Conservation (phyloP, 768 basidiomycete species). For the Phylloporus rhodoxanthus region DNA sequence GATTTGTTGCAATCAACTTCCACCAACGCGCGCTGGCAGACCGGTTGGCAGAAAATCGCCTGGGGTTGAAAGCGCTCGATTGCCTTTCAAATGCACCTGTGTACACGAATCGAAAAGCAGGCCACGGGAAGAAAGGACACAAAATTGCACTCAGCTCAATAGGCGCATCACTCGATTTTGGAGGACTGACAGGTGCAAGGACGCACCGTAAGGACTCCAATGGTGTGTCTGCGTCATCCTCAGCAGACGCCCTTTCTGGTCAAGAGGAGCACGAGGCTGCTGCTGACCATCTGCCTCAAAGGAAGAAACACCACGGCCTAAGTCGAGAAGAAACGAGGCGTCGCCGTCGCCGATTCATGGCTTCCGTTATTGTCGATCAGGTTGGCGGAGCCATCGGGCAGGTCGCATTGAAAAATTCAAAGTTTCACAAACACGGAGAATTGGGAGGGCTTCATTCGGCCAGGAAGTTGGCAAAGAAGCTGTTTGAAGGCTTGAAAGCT, state of each 20-base stretch:
- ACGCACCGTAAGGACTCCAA: slow-evolving; percentile 13
- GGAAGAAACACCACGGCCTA: slow-evolving; percentile 12
- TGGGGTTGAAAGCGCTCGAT: slow-evolving; percentile 67
- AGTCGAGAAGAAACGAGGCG: slow-evolving; percentile 34
- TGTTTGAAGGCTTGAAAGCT: slow-evolving; percentile 58
- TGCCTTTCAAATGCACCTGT: slow-evolving; percentile 59
- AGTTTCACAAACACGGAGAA: slow-evolving; percentile 49
- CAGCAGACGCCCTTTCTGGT: background rate
- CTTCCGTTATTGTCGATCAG: slow-evolving; percentile 67
- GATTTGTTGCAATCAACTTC: slow-evolving; percentile 75
- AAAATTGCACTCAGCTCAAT: slow-evolving; percentile 36
- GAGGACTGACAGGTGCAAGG: slow-evolving; percentile 11
- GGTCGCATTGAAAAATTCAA: slow-evolving; percentile 63
- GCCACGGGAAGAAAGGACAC: slow-evolving; percentile 43
- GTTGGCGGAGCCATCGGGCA: slow-evolving; percentile 60
- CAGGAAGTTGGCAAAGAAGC: slow-evolving; percentile 57
- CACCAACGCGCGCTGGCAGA: slow-evolving; percentile 73
- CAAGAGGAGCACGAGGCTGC: slow-evolving; percentile 14
- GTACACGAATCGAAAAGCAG: slow-evolving; percentile 29
- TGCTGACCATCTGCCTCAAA: slow-evolving; percentile 6
- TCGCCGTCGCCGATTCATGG: slow-evolving; percentile 46
- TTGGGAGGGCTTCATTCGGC: slow-evolving; percentile 58
- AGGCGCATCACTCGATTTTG: slow-evolving; percentile 35
- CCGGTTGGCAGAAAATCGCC: slow-evolving; percentile 61
- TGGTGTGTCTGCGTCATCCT: slow-evolving; percentile 3